Conservation (phyloP, 2,329 filamentous ascomycete species). For the Alternaria metachromatica region DNA sequence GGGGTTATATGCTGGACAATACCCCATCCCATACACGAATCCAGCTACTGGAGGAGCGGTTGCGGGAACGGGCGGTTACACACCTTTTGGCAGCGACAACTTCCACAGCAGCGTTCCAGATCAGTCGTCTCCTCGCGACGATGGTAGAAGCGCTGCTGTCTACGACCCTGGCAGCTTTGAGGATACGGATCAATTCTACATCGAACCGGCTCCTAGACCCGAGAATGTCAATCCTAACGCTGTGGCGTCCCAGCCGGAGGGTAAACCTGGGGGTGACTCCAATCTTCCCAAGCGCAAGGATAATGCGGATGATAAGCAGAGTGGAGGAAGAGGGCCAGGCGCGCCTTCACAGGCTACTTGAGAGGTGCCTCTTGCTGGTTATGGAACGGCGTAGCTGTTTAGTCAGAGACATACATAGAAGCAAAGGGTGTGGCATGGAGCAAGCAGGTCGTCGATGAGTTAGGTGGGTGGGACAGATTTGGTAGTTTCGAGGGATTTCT, state of each 20-base stretch:
- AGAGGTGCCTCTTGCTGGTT: background rate
- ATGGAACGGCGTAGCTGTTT: background rate
- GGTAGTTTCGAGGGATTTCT: background rate
- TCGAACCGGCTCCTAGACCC: background rate
- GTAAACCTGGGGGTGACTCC: too few relatives aligned
- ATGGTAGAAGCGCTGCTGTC: background rate
- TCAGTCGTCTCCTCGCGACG: background rate
- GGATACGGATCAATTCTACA: background rate
- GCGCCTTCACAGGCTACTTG: background rate
- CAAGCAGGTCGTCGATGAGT: background rate
- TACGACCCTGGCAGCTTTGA: background rate
- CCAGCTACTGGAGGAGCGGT: background rate
- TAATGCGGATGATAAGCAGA: background rate
- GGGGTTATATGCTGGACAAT: background rate
- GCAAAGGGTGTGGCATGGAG: constrained; percentile 16
- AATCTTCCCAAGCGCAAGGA: background rate
- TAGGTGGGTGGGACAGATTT: background rate
- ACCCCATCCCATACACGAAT: background rate
- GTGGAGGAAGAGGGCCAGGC: background rate
- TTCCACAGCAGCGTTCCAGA: background rate
- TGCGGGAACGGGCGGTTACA: background rate
- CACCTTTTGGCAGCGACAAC: background rate
- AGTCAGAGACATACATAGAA: background rate
- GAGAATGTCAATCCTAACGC: background rate
- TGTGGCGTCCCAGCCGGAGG: background rate